Evolutionary conservation across 1,139 yeast genomes (phyloP).

Genomic region (Suhomyces bribrorum): DNA sequence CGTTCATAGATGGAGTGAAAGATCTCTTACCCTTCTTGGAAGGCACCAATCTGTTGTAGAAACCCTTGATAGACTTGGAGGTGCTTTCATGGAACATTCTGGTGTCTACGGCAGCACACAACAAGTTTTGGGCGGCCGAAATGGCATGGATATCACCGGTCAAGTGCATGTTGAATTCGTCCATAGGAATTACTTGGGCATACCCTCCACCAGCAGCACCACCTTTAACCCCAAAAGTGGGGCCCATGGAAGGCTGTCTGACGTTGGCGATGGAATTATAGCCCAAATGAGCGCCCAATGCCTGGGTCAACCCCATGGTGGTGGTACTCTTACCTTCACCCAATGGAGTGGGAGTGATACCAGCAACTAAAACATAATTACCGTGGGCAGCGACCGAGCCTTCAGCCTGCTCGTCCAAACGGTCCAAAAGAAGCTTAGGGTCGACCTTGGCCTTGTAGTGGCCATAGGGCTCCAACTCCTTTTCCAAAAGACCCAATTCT

Average conservation of each 20-base stretch:
- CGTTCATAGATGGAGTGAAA: constrained; percentile 77
- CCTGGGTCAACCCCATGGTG: constrained; percentile 94
- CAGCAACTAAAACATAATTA: constrained; percentile 89
- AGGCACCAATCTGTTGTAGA: constrained; percentile 87
- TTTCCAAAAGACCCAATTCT: constrained; percentile 80
- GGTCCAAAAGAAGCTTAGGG: constrained; percentile 52
- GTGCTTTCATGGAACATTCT: constrained; percentile 96
- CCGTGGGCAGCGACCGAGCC: constrained; percentile 60
- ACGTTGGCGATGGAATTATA: constrained; percentile 92
- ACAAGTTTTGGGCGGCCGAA: constrained; percentile 89
- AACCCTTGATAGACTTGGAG: constrained; percentile 79
- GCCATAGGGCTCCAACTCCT: constrained; percentile 90
- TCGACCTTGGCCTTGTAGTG: constrained; percentile 90
- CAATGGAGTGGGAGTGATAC: constrained; percentile 97
- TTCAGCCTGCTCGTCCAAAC: constrained; percentile 57
- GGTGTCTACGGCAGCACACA: constrained; percentile 98
- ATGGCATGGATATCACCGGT: constrained; percentile 99
- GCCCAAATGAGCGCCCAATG: constrained; percentile 88
- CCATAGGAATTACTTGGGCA: constrained; percentile 98
- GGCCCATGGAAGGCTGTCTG: constrained; percentile 99
- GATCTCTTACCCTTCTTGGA: constrained; percentile 78
- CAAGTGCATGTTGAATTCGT: constrained; percentile 96
- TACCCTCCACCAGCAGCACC: constrained; percentile 99
- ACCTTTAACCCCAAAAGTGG: constrained; percentile 97
- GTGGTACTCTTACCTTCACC: constrained; percentile 99